These are phyloP conservation scores for Aeschynomene evenia DNA, from an alignment of 306 rosid genomes.

Conservation along the genomic window DNA sequence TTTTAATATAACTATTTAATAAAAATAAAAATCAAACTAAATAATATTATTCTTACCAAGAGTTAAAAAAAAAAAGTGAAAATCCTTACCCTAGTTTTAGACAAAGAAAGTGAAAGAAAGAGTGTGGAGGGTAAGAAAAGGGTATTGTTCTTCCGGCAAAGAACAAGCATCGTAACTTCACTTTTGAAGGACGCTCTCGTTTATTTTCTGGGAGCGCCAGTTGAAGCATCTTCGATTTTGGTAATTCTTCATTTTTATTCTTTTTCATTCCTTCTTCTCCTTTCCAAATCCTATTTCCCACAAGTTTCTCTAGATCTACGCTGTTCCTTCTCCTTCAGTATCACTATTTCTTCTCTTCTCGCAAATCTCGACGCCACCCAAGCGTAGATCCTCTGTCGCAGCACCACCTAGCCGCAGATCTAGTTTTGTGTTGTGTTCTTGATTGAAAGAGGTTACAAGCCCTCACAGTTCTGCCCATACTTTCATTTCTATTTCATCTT, in stretches of 20 bases:
- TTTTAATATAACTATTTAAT: no score
- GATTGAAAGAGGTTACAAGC: no score
- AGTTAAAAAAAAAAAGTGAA: no score
- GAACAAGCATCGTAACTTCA: background rate
- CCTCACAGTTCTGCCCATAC: no score
- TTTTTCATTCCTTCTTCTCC: background rate
- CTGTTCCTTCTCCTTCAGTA: background rate
- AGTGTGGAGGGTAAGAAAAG: background rate
- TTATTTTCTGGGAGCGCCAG: background rate
- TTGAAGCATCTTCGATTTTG: background rate
- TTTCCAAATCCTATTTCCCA: background rate
- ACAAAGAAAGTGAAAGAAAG: background rate
- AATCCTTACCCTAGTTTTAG: no score
- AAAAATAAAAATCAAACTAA: background rate
- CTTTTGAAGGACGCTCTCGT: background rate
- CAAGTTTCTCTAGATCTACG: background rate
- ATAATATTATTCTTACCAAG: no score
- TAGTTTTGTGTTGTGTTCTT: no score
- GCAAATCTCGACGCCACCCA: background rate
- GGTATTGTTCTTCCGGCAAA: background rate
- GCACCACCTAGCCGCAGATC: no score
- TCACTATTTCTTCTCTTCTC: no score
- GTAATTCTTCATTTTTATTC: background rate
- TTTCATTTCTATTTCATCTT: no score
- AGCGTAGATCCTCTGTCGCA: no score